phyloP scores from a whole-genome alignment of 1,284 basidiomycete species.

The Thelephora terrestris region DNA sequence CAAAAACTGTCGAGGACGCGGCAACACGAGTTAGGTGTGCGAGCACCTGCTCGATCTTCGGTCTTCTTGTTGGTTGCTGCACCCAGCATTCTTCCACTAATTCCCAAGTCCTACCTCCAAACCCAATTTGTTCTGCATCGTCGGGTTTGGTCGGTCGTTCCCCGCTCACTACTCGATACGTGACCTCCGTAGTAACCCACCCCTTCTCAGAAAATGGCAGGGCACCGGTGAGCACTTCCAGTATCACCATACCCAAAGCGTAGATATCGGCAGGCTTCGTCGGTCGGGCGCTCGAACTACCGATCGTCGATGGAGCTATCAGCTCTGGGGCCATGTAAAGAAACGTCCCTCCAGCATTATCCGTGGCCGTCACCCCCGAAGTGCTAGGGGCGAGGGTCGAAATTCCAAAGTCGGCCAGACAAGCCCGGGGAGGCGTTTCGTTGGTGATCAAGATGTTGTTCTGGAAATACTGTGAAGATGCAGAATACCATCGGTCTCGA shows the following conservation, averaged over 20 bases:
- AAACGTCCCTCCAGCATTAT: background rate
- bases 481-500: no score
- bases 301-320: background rate
- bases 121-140: no score
- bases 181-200: no score
- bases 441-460: constrained; percentile 6
- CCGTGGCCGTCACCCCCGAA: background rate
- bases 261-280: constrained; percentile 2
- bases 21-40: no score
- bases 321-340: constrained; percentile 1
- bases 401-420: background rate
- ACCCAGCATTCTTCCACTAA: no score
- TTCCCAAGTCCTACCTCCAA: no score
- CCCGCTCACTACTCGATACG: no score
- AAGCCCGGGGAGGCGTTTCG: constrained; percentile 5
- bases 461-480: no score
- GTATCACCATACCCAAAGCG: constrained; percentile 3
- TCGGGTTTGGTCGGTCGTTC: no score
- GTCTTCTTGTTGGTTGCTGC: no score
- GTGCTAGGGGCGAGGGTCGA: background rate
- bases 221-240: background rate
- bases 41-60: no score
- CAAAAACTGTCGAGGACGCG: no score
- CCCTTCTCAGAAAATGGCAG: background rate
- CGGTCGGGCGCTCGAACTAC: background rate